phyloP scores from a whole-genome alignment of 1,139 yeast genomes.

The Pichia norvegensis region DNA sequence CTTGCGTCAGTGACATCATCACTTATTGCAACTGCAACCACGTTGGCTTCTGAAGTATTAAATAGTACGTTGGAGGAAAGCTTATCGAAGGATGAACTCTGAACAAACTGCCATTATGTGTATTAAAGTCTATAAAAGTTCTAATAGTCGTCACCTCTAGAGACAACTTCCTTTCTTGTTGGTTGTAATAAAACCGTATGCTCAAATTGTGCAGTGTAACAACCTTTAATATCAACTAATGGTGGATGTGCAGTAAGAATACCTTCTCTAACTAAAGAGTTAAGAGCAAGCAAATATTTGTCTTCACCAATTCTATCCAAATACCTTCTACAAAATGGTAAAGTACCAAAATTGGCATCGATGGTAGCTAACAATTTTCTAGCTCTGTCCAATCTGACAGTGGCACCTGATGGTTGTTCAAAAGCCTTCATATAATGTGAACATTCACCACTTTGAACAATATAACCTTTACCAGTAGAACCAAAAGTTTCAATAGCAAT shows the following conservation, averaged over 20 bases:
- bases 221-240: conserved; percentile 72
- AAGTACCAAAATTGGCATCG: conserved; percentile 77
- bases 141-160: conserved; percentile 88
- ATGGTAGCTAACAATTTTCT: conserved; percentile 59
- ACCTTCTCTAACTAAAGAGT: conserved; percentile 78
- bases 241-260: conserved; percentile 95
- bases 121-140: neutral
- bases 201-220: conserved; percentile 93
- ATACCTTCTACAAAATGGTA: conserved; percentile 95
- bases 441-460: conserved; percentile 79
- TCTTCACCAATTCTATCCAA: conserved; percentile 89
- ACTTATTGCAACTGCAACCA: neutral
- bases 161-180: conserved; percentile 86
- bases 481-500: conserved; percentile 99
- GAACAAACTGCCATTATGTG: neutral
- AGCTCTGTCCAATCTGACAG: conserved; percentile 58
- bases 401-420: conserved; percentile 39
- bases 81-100: conserved; percentile 11
- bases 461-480: conserved; percentile 91
- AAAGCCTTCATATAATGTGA: conserved; percentile 78
- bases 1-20: neutral
- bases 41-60: neutral
- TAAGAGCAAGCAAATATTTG: conserved; percentile 82
- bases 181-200: conserved; percentile 91
- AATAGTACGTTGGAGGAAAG: neutral